A percentile compares a stretch with the other conserved stretches of the same genome.
Conservation (phyloP, 140 eudicot species). For the Anethum foeniculum region DNA sequence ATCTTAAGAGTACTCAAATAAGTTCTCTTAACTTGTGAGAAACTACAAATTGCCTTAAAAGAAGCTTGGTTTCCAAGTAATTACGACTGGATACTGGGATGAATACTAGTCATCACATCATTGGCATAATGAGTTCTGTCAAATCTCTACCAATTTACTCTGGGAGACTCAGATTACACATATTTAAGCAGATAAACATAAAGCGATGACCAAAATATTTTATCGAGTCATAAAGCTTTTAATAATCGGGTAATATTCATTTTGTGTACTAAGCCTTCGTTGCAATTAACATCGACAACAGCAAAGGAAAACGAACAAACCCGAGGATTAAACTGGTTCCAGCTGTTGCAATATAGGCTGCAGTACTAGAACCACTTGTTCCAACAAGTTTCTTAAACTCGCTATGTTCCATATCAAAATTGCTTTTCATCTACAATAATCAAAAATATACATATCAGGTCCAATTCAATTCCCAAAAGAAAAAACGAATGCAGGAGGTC, state of each 20-base stretch:
- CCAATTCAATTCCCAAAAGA: not conserved
- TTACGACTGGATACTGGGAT: not conserved
- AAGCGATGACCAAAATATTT: not conserved
- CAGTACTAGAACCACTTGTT: slow-evolving; percentile 42
- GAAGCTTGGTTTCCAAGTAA: not conserved
- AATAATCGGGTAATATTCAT: not conserved
- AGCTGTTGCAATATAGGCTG: slow-evolving; percentile 79
- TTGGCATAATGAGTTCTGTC: not conserved
- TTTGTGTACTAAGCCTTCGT: not conserved
- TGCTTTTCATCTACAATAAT: slow-evolving; percentile 59
- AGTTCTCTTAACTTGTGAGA: not conserved
- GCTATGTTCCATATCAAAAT: slow-evolving; percentile 44
- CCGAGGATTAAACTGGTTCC: slow-evolving; percentile 74
- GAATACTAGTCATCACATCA: not conserved
- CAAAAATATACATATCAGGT: not conserved
- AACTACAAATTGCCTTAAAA: not conserved
- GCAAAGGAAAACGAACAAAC: slow-evolving; percentile 31
- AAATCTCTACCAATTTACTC: not conserved
- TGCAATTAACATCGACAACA: not conserved
- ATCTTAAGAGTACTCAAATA: not conserved
- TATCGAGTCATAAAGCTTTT: not conserved
- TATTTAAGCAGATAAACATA: not conserved
- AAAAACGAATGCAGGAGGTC: not conserved
- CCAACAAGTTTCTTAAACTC: slow-evolving; percentile 73
- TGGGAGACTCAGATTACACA: not conserved